These are phyloP conservation scores for Rosa lucieae DNA, from an alignment of 306 rosid genomes.

Conservation along the genomic window DNA sequence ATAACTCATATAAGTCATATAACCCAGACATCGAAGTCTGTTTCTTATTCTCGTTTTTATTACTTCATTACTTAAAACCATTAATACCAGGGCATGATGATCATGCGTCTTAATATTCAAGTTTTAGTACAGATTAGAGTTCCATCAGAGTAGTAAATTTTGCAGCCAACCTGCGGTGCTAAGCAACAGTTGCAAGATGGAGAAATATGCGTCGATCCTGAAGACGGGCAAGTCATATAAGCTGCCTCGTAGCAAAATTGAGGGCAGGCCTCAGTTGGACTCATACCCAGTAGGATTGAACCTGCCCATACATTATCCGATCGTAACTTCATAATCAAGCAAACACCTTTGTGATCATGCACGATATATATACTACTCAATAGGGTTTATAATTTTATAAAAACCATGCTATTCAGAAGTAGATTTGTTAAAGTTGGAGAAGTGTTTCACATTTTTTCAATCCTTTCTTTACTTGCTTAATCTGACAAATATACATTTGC, in stretches of 20 bases:
- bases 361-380: background rate
- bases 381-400: no score
- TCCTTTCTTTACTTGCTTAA: background rate
- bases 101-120: background rate
- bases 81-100: background rate
- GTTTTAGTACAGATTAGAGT: background rate
- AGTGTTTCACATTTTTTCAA: background rate
- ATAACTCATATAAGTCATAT: no score
- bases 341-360: background rate
- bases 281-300: conserved; percentile 18
- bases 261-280: conserved; percentile 23
- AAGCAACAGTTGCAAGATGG: conserved; percentile 47
- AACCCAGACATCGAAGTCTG: no score
- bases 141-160: conserved; percentile 31
- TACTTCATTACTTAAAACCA: background rate
- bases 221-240: conserved; percentile 51
- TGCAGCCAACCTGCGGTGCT: conserved; percentile 32
- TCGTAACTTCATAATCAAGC: background rate
- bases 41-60: background rate
- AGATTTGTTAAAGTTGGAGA: no score
- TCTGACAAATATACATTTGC: no score
- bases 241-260: conserved; percentile 12
- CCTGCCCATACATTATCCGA: conserved; percentile 9
- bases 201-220: conserved; percentile 34
- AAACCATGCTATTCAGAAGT: background rate